phyloP scores from a whole-genome alignment of 2,329 filamentous ascomycete species.

The Fusarium nanum region DNA sequence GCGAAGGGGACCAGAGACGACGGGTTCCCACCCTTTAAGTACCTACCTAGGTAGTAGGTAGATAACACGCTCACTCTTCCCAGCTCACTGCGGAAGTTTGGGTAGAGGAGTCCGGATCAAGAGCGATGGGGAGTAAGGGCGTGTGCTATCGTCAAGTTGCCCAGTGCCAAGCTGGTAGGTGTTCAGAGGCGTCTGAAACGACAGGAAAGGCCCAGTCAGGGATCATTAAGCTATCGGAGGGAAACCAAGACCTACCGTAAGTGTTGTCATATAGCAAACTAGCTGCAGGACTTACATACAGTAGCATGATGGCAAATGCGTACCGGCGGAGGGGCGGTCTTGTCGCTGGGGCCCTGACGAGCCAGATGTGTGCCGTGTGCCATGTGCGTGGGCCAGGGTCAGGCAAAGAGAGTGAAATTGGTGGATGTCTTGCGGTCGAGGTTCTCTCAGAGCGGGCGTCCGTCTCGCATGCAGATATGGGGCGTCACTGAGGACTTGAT shows the following conservation, averaged over 20 bases:
- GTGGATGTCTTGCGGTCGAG: slow-evolving; percentile 36
- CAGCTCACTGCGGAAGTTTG: slow-evolving; percentile 30
- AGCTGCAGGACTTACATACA: slow-evolving; percentile 38
- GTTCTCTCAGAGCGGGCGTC: slow-evolving; percentile 43
- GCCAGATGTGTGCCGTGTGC: slow-evolving; percentile 33
- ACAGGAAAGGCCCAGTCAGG: slow-evolving; percentile 43
- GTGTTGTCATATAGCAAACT: slow-evolving; percentile 41
- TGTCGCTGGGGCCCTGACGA: slow-evolving; percentile 24
- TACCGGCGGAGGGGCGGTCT: slow-evolving; percentile 30
- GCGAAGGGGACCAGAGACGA: slow-evolving; percentile 26
- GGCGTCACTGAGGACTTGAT: slow-evolving; percentile 38
- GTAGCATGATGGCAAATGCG: slow-evolving; percentile 28
- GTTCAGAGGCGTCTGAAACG: slow-evolving; percentile 35
- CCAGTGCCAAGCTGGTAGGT: slow-evolving; percentile 42
- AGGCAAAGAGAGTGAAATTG: slow-evolving; percentile 31
- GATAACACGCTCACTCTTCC: slow-evolving; percentile 30
- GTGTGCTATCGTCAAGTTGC: slow-evolving; percentile 42
- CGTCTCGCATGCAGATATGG: slow-evolving; percentile 44
- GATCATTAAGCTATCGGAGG: slow-evolving; percentile 45
- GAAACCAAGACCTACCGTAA: slow-evolving; percentile 38
- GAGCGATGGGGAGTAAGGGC: slow-evolving; percentile 33
- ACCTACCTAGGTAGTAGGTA: slow-evolving; percentile 31
- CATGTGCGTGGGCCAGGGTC: slow-evolving; percentile 45
- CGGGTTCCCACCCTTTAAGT: slow-evolving; percentile 47
- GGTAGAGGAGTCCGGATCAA: slow-evolving; percentile 33